Evolutionary conservation across 208 protist species (phyloP), one percentile per base, ranked within the genome.

Genomic region (Wallacemonas sp.): DNA sequence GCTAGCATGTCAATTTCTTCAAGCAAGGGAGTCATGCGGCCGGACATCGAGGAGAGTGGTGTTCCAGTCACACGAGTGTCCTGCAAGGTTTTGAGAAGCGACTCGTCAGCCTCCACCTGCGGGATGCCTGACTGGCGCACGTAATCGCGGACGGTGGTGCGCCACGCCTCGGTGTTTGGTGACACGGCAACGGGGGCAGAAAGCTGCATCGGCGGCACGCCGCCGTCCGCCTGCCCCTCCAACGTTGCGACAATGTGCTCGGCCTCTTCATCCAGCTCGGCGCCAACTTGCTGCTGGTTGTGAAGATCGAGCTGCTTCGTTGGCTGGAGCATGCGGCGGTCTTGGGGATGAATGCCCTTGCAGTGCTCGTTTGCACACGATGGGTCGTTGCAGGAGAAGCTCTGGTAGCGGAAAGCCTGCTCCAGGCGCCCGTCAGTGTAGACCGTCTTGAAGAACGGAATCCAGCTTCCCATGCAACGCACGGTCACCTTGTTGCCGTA

Each of bases 401-500:
- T 64, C 48, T 88, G 78, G 24, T 72, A 57, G 24, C 88, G 88
- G 65, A 95, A 91, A 16, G 88, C 88, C 46, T 95, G 88, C 34
- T 86, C 83, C 8, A 95, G 79, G 6, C 88, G 78, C 6, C 88
- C 88, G 30, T 89, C 88, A 0, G 88, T 95, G 70, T 91, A 95
- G 6, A 92, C 24, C 4, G 88, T 95, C 65, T 95, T 95, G 57
- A 95, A 95, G 61, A 95, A 95, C 1, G 88, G 88, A 80, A 92
- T 87, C 80, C 82, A 90, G 61, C 65, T 89, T 23, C 78, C 81
- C 72, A 87, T 76, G 54, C 74, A 95, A 2, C 84, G 78, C 21
- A 95, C 88, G 2, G 88, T 95, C 2, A 95, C 88, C 48, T 92
- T 95, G 60, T 95, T 95, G 33, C 88, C 88, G 72, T 92, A 95